Evolutionary conservation across 225 moss, liverwort and hornwort species (phyloP).

Genomic region (Thuidium tamariscinum): DNA sequence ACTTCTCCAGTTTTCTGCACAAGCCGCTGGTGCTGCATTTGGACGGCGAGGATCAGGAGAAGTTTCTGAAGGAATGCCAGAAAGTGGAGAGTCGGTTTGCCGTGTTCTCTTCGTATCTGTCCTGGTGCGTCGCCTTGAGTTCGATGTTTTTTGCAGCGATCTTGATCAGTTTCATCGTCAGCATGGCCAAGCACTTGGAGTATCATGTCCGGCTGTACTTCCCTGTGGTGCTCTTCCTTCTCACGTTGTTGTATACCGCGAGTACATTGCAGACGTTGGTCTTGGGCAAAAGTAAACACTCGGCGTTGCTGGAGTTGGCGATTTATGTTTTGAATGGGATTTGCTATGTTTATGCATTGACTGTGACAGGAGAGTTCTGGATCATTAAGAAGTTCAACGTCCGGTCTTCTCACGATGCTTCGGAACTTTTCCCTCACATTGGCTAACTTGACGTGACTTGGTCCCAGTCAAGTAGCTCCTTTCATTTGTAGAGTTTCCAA

Average conservation of each 20-base stretch:
- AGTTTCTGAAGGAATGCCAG: constrained; percentile 13
- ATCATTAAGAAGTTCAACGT: background rate
- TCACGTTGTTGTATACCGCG: constrained; percentile 11
- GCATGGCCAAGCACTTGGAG: constrained; percentile 18
- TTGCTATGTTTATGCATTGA: constrained; percentile 14
- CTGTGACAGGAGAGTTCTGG: constrained; percentile 20
- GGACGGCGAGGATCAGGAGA: constrained; percentile 8
- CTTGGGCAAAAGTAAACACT: constrained; percentile 13
- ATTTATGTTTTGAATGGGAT: constrained; percentile 18
- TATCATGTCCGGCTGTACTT: constrained; percentile 1
- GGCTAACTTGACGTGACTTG: background rate
- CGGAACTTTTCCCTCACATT: constrained; percentile 20
- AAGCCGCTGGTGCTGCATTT: constrained; percentile 27
- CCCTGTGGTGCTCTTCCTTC: constrained; percentile 10
- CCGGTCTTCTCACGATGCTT: background rate
- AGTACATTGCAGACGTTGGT: constrained; percentile 23
- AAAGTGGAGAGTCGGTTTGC: constrained; percentile 9
- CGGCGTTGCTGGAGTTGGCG: constrained; percentile 14
- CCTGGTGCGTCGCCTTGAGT: constrained; percentile 21
- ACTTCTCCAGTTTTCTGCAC: constrained; percentile 28
- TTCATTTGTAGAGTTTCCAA: background rate
- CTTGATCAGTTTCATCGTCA: constrained; percentile 8
- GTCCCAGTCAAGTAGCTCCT: background rate
- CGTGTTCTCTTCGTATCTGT: constrained; percentile 16
- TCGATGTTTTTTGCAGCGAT: constrained; percentile 8